A percentile compares a stretch with the other conserved stretches of the same genome.
phyloP scores from a whole-genome alignment of 2,329 filamentous ascomycete genomes.

The Chaetomium strumarium region DNA sequence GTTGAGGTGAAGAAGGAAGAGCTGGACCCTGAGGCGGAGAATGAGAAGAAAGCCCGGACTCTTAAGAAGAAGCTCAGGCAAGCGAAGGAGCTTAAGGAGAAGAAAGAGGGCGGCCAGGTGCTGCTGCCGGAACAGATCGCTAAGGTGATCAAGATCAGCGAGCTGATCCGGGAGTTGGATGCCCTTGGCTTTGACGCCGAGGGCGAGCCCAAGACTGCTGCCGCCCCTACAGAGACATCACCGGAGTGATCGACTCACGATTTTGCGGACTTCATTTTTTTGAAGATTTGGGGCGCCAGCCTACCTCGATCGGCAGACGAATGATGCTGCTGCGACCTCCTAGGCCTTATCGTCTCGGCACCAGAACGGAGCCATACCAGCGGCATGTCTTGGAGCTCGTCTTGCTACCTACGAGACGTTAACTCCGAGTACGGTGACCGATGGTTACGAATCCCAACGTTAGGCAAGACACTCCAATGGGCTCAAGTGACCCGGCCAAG shows the following conservation, averaged over 20 bases:
- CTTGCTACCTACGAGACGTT: no score
- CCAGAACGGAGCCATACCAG: no score
- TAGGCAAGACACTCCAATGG: no score
- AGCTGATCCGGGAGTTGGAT: slow-evolving; percentile 83
- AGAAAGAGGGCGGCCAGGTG: slow-evolving; percentile 80
- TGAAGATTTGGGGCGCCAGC: no score
- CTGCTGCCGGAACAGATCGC: slow-evolving; percentile 91
- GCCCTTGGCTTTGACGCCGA: slow-evolving; percentile 77
- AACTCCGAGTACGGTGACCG: no score
- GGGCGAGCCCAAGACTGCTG: slow-evolving; percentile 47
- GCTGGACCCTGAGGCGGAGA: slow-evolving; percentile 66
- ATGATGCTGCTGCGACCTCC: no score
- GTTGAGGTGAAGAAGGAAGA: slow-evolving; percentile 36
- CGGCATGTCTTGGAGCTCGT: no score
- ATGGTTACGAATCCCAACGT: no score
- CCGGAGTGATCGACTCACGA: background rate
- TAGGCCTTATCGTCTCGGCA: no score
- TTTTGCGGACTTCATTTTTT: no score
- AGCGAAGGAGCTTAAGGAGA: slow-evolving; percentile 80
- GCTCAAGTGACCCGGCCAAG: no score
- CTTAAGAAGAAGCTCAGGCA: slow-evolving; percentile 93
- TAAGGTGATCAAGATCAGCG: slow-evolving; percentile 95
- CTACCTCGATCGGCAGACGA: no score
- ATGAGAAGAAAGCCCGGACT: slow-evolving; percentile 87
- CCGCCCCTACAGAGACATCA: background rate